Conservation (phyloP, 805 yeast genomes). For the Metschnikowia gelsemii region DNA sequence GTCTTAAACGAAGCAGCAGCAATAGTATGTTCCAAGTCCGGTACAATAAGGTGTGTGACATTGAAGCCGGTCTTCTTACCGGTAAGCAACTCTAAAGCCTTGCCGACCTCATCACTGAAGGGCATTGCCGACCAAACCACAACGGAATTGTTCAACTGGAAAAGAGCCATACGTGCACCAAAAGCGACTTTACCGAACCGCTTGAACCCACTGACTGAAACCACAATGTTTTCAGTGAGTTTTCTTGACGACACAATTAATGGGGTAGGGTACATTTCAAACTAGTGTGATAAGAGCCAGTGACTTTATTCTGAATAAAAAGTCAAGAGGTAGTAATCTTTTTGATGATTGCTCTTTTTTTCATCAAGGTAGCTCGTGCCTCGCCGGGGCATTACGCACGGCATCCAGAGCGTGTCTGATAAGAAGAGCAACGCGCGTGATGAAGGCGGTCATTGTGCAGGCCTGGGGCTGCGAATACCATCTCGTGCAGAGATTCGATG, state of each 20-base stretch:
- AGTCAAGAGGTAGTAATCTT: too few relatives aligned
- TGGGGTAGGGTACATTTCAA: slow-evolving; percentile 34
- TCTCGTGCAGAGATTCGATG: neutral
- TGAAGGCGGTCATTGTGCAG: neutral
- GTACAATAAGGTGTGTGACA: slow-evolving; percentile 54
- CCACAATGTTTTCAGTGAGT: slow-evolving; percentile 34
- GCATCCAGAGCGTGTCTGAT: neutral
- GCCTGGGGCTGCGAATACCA: neutral
- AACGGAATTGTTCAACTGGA: slow-evolving; percentile 27
- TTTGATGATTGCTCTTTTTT: too few relatives aligned
- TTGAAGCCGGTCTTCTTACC: slow-evolving; percentile 32
- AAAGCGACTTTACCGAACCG: slow-evolving; percentile 33
- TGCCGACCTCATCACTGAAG: slow-evolving; percentile 45
- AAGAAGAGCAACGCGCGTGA: slow-evolving; percentile 3
- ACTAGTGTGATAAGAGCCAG: too few relatives aligned
- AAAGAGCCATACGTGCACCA: slow-evolving; percentile 44
- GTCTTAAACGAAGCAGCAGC: slow-evolving; percentile 55
- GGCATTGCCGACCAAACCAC: slow-evolving; percentile 61
- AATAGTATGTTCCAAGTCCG: slow-evolving; percentile 65
- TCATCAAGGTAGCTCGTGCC: too few relatives aligned
- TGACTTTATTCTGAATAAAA: too few relatives aligned
- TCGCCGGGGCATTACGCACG: too few relatives aligned
- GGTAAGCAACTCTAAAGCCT: slow-evolving; percentile 36
- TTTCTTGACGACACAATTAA: slow-evolving; percentile 32
- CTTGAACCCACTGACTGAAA: slow-evolving; percentile 36